Evolutionary conservation across 257 asterid genomes (phyloP), one percentile per base, ranked within the genome.

Genomic region (Fraxinus cuspidata): DNA sequence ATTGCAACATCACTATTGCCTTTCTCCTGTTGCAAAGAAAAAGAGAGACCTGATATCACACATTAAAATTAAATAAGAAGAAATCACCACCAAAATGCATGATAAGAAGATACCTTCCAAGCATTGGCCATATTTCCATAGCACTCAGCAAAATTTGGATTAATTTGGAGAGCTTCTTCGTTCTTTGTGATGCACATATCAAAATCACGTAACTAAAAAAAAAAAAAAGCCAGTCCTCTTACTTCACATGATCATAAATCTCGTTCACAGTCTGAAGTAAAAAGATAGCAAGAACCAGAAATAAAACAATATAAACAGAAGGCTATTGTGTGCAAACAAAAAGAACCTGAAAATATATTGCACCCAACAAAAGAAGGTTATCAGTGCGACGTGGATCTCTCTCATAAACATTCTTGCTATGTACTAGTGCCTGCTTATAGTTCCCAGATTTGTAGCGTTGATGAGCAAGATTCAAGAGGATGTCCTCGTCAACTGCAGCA

Each of bases 41-140:
- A 70, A 69, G 18, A 49, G 7, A 78, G 72, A 80, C 56, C 63
- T 29, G 76, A 78, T 56, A 37, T 78, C 79, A 67, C 37, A 75
- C 60, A 66, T 37, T 78, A 56, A 75, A 56, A 60, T 40, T 15
- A 64, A 77, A 75, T 72, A 47, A 68, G 71, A 44, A 77, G 72
- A 69, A 82, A 77, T 25, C 76, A 77, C 74, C 75, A 53, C 53
- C 58, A 49, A 74, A 72, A 74, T 49, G 51, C 65, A 74, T 65
- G 28, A 80, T 71, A 74, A 32, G 60, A 70, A 44, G 76, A 58
- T 83, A 96, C 99, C 97, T 96, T 96, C 92, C 89, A 96, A 78
- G 99, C 99, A 87, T 96, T 96, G n/a, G 98, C 99, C 99, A 93
- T 96, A 82, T 96, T 96, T 74, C 99, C 99, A 85, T 93, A 96